Evolutionary conservation across 2,329 filamentous ascomycete species (phyloP), one percentile per base, ranked within the genome.

Genomic region (Hypoxylon sp.): DNA sequence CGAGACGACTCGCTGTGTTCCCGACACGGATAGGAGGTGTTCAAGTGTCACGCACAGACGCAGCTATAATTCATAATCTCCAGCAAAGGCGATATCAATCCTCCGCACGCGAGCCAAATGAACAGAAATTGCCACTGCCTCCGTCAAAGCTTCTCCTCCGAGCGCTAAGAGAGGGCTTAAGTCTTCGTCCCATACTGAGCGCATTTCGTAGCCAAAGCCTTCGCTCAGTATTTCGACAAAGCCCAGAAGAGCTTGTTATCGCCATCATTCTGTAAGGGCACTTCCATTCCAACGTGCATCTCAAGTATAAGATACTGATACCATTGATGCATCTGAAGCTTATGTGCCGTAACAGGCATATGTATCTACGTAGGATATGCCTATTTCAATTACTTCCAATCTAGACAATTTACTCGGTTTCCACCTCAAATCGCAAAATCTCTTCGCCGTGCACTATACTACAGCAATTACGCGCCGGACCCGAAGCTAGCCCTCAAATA

Each of bases 381-480:
- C 53, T 88, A 88, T 79, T 85, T 87, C 69, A 81, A 81, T 71
- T 86, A 86, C 71, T 89, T 88, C 77, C 84, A 88, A 74, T 82
- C 84, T 59, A 76, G 80, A 29, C 83, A 88, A 64, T 87, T 88
- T 74, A 88, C 85, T 55, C 82, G 81, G 65, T 89, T 85, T 77
- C 93, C 93, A 2, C 88, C 92, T 46, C 85, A 89, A 0, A 89
- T 95, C 35, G 92, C 92, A 9, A 90, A 92, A 74, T 90, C 92
- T 67, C 85, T 99, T 51, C 92, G 96, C 33, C 88, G 90, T 72
- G 96, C 94, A 0, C 83, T 98, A 26, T 98, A 95, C 82, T 97
- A 93, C 80, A 93, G 91, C 72, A 94, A 96, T 75, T 88, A 91
- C 71, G 85, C 88, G 42, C 86, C 92, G 3, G 91, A 97, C 66